phyloP scores from a whole-genome alignment of 768 basidiomycete genomes.

The Melanogaster broomeanus region DNA sequence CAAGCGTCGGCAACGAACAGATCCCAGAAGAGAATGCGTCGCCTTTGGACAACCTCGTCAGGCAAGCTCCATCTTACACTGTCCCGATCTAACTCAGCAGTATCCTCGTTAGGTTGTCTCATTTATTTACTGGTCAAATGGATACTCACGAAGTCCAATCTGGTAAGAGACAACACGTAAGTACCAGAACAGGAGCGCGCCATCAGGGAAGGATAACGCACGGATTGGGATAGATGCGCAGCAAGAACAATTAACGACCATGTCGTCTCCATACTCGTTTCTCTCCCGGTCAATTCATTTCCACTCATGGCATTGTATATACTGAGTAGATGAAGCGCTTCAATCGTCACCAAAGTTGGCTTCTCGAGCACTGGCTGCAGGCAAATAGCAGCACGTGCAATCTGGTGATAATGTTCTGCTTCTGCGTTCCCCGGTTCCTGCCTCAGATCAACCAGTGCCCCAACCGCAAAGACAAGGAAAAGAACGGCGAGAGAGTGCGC shows the following conservation, averaged over 20 bases:
- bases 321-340: conserved; percentile 66
- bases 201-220: conserved; percentile 34
- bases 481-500: conserved; percentile 52
- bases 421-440: conserved; percentile 35
- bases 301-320: conserved; percentile 73
- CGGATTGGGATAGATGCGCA: conserved; percentile 64
- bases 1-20: conserved; percentile 72
- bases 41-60: conserved; percentile 60
- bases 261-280: conserved; percentile 73
- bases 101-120: conserved; percentile 8
- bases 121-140: conserved; percentile 6
- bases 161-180: conserved; percentile 29
- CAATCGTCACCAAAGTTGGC: conserved; percentile 70
- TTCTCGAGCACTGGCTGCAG: conserved; percentile 71
- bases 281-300: conserved; percentile 52
- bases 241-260: conserved; percentile 69
- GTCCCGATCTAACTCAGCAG: conserved; percentile 51
- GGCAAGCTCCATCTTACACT: conserved; percentile 65
- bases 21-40: conserved; percentile 77
- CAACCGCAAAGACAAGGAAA: conserved; percentile 54
- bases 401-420: conserved; percentile 67
- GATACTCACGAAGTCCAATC: conserved; percentile 69
- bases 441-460: conserved; percentile 44
- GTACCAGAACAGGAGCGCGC: background rate
- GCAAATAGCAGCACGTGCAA: conserved; percentile 64